Evolutionary conservation across 768 basidiomycete species (phyloP), one percentile per base, ranked within the genome.

Genomic region (Podaxis mareebaensis): DNA sequence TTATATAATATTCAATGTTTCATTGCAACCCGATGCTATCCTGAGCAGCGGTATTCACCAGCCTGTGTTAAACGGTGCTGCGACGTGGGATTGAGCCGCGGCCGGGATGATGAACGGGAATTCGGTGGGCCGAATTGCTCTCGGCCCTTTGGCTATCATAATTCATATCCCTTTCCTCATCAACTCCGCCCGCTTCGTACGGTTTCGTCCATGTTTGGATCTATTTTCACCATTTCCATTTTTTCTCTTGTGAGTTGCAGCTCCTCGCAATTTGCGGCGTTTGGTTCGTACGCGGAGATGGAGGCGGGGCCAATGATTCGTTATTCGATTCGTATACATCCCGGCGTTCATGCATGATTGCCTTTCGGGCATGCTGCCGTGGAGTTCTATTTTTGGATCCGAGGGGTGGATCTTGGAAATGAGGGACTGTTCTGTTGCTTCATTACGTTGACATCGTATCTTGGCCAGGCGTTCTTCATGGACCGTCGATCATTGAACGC

Each of bases 201-300:
- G 46, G 46, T 53, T 52, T 58, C 63, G 53, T 42, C 28, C 13
- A n/a, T 51, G 38, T 33, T 36, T 56, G 51, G 38, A 44, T 53
- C 57, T 55, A 56, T 58, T 44, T 60, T 46, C 44, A 33, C 30
- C 52, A 2, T 58, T 57, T 57, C 24, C 48, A n/a, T 13, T 46
- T 55, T 56, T 46, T 24, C 51, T 58, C 40, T 20, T 63, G 13
- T 33, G 44, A 28, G 33, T 62, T 55, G 51, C 28, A 17, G 26
- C 44, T 63, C 42, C n/a, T 54, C 26, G 33, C 24, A n/a, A 30
- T 28, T 38, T 28, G 40, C 53, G n/a, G 17, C 40, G 28, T 20
- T 33, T 36, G 17, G 10, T 12, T 28, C 30, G 52, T 53, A 53
- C 40, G 52, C 52, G 60, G 60, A 46, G 52, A 42, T 53, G 51